Percentiles rank a stretch among this genome's conserved stretches.
Conservation (phyloP, 78 protist species). For the Planoprotostelium fungivorum region DNA sequence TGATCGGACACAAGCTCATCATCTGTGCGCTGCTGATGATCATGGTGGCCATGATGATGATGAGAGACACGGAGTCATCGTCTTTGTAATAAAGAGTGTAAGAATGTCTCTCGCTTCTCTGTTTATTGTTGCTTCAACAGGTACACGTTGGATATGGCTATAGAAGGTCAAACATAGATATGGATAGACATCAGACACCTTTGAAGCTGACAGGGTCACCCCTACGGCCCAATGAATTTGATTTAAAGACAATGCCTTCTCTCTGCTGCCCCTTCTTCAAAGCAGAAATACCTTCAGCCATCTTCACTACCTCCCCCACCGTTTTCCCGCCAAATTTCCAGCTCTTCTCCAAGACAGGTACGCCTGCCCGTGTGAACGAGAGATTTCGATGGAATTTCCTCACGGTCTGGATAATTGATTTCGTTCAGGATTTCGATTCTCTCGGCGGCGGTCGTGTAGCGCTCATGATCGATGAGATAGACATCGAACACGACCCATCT, state of each 20-base stretch:
- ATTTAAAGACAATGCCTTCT: conserved; percentile 72
- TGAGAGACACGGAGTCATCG: no score
- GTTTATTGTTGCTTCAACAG: conserved; percentile 37
- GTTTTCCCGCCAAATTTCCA: conserved; percentile 6
- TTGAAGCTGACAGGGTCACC: neutral
- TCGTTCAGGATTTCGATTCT: conserved; percentile 15
- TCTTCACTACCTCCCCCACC: conserved; percentile 3
- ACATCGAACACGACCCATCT: conserved; percentile 27
- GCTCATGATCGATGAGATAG: conserved; percentile 13
- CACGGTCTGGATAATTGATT: conserved; percentile 12
- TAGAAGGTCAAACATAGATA: conserved; percentile 11
- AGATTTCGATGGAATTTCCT: neutral
- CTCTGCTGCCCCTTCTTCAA: conserved; percentile 49
- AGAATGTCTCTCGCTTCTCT: no score
- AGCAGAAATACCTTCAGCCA: conserved; percentile 53
- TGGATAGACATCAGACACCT: neutral
- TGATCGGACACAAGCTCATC: no score
- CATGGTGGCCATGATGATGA: no score
- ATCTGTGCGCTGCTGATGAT: no score
- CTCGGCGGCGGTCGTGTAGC: conserved; percentile 42
- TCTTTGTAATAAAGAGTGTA: no score
- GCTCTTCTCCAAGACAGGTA: neutral
- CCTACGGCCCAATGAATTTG: neutral
- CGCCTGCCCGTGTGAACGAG: no score
- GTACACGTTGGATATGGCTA: conserved; percentile 56